Base-by-base conservation (phyloP, 257 asterid genomes). In the Solanum appendiculatum region DNA sequence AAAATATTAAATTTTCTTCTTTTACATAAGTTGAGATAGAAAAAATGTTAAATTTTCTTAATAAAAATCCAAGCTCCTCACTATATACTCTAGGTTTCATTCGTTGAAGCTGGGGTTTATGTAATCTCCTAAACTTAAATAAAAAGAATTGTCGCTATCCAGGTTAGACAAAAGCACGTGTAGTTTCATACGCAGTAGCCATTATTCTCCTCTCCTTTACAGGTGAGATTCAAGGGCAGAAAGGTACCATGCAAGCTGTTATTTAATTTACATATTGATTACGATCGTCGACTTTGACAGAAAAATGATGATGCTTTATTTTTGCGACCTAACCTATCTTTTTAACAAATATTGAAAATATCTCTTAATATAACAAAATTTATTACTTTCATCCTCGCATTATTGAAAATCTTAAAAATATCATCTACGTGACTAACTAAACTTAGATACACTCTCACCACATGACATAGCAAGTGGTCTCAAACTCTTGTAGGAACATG, bases 101-200 rank as follows among this genome's bases (percentile, higher is more conserved):
- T 78, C 37, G 27, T 15, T 44, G 36, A 44, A 78, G 23, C 20
- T 78, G 66, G 37, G 11, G 9, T 29, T 80, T 46, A 46, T 85
- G 74, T 42, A 86, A 88, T 87, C 87, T n/a, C 37, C 86, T 48
- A 66, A 82, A 88, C 73, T 86, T 69, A 88, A 89, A 87, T 89
- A 88, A 87, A n/a, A n/a, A 87, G 86, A 60, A 88, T 86, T 88
- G 91, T 86, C 90, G 90, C 83, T 87, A 86, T 85, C 87, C 25
- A 84, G 70, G 54, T 84, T 83, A 46, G 54, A 86, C 87, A 86
- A 83, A 66, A 21, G 18, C 66, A 78, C 75, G 90, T 77, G 74
- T 56, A 70, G 25, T 78, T 78, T 78, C 39, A 78, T 44, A 78
- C 9, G 63, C 64, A 78, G 84, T 8, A 46, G 21, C 84, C 84